Conservation (phyloP, 1,139 yeast genomes). For the Pichia sp. region DNA sequence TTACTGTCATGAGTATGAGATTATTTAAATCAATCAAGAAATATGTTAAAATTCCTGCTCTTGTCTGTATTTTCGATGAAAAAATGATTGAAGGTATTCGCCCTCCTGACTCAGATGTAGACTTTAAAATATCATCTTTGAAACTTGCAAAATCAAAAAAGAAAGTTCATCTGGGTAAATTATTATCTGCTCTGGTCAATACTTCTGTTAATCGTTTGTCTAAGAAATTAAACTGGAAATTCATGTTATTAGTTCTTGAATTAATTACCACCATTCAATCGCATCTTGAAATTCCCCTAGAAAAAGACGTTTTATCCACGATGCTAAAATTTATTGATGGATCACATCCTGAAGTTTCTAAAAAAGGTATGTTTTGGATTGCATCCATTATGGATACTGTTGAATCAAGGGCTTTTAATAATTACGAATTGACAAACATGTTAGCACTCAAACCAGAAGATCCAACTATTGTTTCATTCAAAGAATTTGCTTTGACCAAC, state of each 20-base stretch:
- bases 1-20: slow-evolving; percentile 45
- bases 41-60: slow-evolving; percentile 51
- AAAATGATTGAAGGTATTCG: slow-evolving; percentile 44
- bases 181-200: slow-evolving; percentile 40
- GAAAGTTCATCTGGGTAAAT: slow-evolving; percentile 37
- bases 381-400: slow-evolving; percentile 50
- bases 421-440: slow-evolving; percentile 44
- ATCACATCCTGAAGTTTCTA: slow-evolving; percentile 68
- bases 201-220: slow-evolving; percentile 34
- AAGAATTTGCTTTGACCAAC: slow-evolving; percentile 28
- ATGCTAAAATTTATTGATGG: slow-evolving; percentile 52
- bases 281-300: slow-evolving; percentile 46
- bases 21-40: slow-evolving; percentile 43
- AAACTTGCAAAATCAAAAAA: slow-evolving; percentile 54
- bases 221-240: slow-evolving; percentile 62
- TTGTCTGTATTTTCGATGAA: slow-evolving; percentile 49
- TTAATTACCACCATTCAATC: slow-evolving; percentile 51
- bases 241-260: slow-evolving; percentile 48
- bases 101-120: slow-evolving; percentile 54
- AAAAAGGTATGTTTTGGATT: slow-evolving; percentile 58
- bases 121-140: slow-evolving; percentile 50
- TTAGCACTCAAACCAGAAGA: slow-evolving; percentile 36
- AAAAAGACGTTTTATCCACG: slow-evolving; percentile 38
- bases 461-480: slow-evolving; percentile 16
- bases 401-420: slow-evolving; percentile 45